A percentile compares a stretch with the other conserved stretches of the same genome.
These are phyloP conservation scores for Trichophyton rubrum DNA, from an alignment of 2,329 filamentous ascomycete species.

Conservation along the genomic window DNA sequence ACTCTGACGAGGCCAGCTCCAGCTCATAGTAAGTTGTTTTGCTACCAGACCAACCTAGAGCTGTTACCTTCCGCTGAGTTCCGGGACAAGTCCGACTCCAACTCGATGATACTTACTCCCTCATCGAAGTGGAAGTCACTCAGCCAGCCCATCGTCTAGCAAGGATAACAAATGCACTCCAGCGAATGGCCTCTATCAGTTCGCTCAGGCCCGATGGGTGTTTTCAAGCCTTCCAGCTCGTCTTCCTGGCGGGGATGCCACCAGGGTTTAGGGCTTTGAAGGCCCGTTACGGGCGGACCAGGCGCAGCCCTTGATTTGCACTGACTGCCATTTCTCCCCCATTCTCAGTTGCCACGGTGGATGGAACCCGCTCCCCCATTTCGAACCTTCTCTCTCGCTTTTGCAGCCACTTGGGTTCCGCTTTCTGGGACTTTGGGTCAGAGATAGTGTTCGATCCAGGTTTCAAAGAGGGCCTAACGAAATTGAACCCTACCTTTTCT, in stretches of 20 bases:
- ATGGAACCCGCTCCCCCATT: neutral
- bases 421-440: slow-evolving; percentile 4
- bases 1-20: neutral
- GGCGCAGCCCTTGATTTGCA: slow-evolving; percentile 2
- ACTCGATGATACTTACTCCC: neutral
- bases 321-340: neutral
- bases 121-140: neutral
- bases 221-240: neutral
- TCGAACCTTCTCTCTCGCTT: neutral
- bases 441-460: neutral
- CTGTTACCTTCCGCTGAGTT: neutral
- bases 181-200: neutral
- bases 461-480: neutral
- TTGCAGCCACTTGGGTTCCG: slow-evolving; percentile 8
- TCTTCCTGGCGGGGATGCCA: neutral
- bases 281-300: slow-evolving; percentile 4
- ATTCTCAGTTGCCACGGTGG: neutral
- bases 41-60: neutral
- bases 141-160: neutral
- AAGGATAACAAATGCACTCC: neutral
- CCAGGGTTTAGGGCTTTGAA: neutral
- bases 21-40: neutral
- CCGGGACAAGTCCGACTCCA: neutral
- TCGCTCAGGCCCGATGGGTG: neutral
- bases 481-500: neutral